Evolutionary conservation across 2,329 filamentous ascomycete species (phyloP).

Genomic region (Cadophora luteo-olivacea): DNA sequence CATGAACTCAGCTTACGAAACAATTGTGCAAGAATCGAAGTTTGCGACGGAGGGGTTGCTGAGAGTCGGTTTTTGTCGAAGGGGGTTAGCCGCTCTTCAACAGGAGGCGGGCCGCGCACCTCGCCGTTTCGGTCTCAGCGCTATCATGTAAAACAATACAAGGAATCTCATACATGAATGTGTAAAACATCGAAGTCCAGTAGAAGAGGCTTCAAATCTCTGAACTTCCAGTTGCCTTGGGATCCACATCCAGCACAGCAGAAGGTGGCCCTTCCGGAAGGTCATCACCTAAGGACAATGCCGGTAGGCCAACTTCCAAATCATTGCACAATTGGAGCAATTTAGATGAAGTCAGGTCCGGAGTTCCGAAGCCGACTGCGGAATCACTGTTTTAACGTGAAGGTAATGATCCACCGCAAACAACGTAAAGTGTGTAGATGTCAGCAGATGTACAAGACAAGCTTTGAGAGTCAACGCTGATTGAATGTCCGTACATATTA

Average conservation of each 20-base stretch:
- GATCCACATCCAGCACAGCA: background rate
- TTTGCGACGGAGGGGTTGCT: background rate
- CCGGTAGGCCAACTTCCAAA: background rate
- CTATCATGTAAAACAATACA: background rate
- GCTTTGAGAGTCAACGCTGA: too few relatives aligned
- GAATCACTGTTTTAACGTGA: too few relatives aligned
- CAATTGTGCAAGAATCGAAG: background rate
- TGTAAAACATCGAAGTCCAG: too few relatives aligned
- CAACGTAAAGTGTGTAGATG: too few relatives aligned
- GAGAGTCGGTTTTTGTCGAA: background rate
- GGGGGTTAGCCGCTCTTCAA: background rate
- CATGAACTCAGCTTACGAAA: background rate
- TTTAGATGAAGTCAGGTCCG: too few relatives aligned
- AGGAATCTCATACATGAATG: background rate
- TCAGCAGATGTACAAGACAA: too few relatives aligned
- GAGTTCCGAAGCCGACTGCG: too few relatives aligned
- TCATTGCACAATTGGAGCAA: background rate
- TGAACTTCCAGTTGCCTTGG: background rate
- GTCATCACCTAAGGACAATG: background rate
- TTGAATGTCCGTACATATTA: too few relatives aligned
- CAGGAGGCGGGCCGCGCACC: constrained; percentile 6
- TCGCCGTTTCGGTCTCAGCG: background rate
- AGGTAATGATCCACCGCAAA: too few relatives aligned
- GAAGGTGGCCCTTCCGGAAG: background rate
- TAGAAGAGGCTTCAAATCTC: background rate